Conservation (phyloP, 305 asterid species). For the Striga hermonthica region DNA sequence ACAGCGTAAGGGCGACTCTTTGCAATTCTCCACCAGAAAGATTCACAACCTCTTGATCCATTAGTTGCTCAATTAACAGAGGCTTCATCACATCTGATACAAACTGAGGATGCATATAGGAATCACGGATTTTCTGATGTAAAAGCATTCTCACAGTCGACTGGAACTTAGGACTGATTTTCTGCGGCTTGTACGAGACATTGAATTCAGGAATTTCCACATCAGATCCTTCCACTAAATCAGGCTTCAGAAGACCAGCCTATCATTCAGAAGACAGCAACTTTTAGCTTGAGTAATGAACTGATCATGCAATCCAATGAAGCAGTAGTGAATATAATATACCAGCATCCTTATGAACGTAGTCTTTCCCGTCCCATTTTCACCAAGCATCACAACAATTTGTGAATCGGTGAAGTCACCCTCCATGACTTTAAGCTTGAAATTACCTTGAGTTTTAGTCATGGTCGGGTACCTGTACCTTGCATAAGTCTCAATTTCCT, state of each 20-base stretch:
- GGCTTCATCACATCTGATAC: slow-evolving; percentile 95
- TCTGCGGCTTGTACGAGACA: slow-evolving; percentile 97
- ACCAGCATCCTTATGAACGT: slow-evolving; percentile 98
- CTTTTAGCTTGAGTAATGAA: slow-evolving; percentile 20
- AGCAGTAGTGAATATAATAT: slow-evolving; percentile 15
- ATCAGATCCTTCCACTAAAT: slow-evolving; percentile 66
- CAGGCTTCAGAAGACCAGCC: slow-evolving; percentile 97
- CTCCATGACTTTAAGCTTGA: slow-evolving; percentile 82
- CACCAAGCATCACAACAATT: slow-evolving; percentile 97
- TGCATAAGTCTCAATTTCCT: slow-evolving; percentile 85
- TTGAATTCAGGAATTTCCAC: slow-evolving; percentile 88
- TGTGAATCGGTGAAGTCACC: slow-evolving; percentile 99
- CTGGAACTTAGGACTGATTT: slow-evolving; percentile 81
- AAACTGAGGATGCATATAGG: slow-evolving; percentile 90
- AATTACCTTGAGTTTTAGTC: slow-evolving; percentile 86
- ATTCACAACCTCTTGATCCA: slow-evolving; percentile 95
- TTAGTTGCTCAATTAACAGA: slow-evolving; percentile 89
- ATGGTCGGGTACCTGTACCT: slow-evolving; percentile 86
- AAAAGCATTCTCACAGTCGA: slow-evolving; percentile 66
- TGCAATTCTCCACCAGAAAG: slow-evolving; percentile 99
- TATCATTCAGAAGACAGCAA: slow-evolving; percentile 31
- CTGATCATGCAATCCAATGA: not conserved
- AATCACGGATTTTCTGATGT: slow-evolving; percentile 80
- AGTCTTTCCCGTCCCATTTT: slow-evolving; percentile 97
- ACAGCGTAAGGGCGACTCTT: slow-evolving; percentile 85